Evolutionary conservation across 1,284 basidiomycete genomes (phyloP), one percentile per base, ranked within the genome.

Genomic region (Gastroboletus turbinatus): DNA sequence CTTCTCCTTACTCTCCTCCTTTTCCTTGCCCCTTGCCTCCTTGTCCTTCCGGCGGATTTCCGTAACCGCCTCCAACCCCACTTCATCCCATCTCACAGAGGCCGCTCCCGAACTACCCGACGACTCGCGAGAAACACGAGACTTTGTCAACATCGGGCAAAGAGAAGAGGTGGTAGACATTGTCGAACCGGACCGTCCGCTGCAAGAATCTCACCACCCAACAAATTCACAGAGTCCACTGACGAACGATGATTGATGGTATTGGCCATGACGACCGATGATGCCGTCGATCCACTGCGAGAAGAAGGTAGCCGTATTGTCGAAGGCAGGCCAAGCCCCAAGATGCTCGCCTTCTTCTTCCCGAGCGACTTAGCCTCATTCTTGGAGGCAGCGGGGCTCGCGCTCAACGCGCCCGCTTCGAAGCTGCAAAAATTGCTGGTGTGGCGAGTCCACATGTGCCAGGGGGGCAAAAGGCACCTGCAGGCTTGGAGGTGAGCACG

Each of bases 391-490:
- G 43, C 58, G 32, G 75, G 82, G 60, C 68, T 78, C 29, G 76
- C 71, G 6, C 72, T 79, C 52, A 83, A 73, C 3, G 76, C 68
- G 25, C 85, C 86, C 1, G 78, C 78, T 67, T 89, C 87, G 60
- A 87, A 89, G 63, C 82, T 84, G 64, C 83, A n/a, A 89, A 98
- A 38, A 90, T 89, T 13, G 85, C 80, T 0, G 94, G 93, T 0
- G 94, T 94, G 38, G 87, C 83, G 1, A 88, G 79, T 0, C 96
- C 96, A 3, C 96, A 83, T 1, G 96, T 94, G 29, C 95, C 94
- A 7, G 95, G 95, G 0, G 95, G 95, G 3, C 95, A 82, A 72
- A 97, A 97, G 0, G 95, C 84, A 19, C 92, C 94, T 0, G 86
- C 83, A 0, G 88, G 33, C 29, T 67, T 67, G 2, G 66, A 58